Evolutionary conservation across 371 early-diverging fungal genomes (phyloP).

Genomic region (Circinella minor): DNA sequence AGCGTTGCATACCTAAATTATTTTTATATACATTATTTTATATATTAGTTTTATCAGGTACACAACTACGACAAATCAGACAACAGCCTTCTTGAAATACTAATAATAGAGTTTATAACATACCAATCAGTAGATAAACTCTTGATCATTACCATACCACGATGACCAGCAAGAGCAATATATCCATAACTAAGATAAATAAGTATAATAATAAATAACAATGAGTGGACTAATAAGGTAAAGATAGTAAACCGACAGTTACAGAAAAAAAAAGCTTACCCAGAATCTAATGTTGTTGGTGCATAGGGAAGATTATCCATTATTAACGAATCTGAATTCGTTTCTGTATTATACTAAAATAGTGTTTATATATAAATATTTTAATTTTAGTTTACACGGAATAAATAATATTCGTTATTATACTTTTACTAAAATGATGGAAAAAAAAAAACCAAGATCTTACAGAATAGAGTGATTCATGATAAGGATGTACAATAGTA

Average conservation of each 20-base stretch:
- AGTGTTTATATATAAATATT: background rate
- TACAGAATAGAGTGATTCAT: constrained; percentile 24
- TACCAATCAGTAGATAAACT: constrained; percentile 17
- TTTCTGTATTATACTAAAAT: constrained; percentile 21
- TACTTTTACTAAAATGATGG: too few relatives aligned
- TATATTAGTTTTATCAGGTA: too few relatives aligned
- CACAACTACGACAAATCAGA: too few relatives aligned
- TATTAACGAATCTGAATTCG: constrained; percentile 6
- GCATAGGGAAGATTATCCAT: constrained; percentile 22
- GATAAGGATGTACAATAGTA: constrained; percentile 19
- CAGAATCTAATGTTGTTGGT: constrained; percentile 25
- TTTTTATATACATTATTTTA: background rate
- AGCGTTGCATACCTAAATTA: constrained; percentile 5
- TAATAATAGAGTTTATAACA: background rate
- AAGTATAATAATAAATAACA: too few relatives aligned
- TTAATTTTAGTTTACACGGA: background rate
- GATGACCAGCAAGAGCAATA: constrained; percentile 25
- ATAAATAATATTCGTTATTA: too few relatives aligned
- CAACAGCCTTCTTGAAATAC: too few relatives aligned
- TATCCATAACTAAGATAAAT: constrained; percentile 19
- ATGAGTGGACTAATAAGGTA: too few relatives aligned
- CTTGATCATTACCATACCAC: constrained; percentile 26
- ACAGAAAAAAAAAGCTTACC: constrained; percentile 10
- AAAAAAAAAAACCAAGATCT: background rate
- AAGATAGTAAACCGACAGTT: background rate